Percentiles rank a stretch among this genome's conserved stretches.
phyloP scores from a whole-genome alignment of 1,284 basidiomycete species.

The Trametes polyzona region DNA sequence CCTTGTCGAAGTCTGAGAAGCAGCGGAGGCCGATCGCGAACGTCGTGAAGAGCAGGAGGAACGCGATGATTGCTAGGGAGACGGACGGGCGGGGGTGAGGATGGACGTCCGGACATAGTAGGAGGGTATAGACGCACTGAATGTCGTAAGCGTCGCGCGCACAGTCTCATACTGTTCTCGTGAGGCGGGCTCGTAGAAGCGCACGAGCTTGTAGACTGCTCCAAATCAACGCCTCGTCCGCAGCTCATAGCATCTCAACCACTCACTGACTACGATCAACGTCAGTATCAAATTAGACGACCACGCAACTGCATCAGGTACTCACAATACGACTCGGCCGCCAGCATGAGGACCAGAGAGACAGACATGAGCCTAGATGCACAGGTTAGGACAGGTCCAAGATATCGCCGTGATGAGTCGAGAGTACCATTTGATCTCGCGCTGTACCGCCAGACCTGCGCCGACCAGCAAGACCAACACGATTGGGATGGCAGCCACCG shows the following conservation, averaged over 20 bases:
- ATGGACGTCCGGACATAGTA: background rate
- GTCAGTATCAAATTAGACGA: background rate
- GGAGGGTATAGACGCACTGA: slow-evolving; percentile 61
- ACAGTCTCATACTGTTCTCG: slow-evolving; percentile 63
- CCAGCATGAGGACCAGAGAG: slow-evolving; percentile 73
- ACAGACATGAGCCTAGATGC: slow-evolving; percentile 64
- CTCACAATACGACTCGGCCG: slow-evolving; percentile 75
- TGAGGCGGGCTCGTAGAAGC: slow-evolving; percentile 71
- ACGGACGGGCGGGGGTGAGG: background rate
- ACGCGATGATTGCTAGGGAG: slow-evolving; percentile 66
- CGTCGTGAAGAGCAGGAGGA: slow-evolving; percentile 70
- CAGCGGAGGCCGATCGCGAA: slow-evolving; percentile 78
- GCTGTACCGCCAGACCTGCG: slow-evolving; percentile 70
- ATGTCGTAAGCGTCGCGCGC: slow-evolving; percentile 74
- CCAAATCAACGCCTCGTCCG: background rate
- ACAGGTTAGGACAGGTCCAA: background rate
- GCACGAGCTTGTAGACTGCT: slow-evolving; percentile 78
- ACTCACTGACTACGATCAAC: slow-evolving; percentile 53
- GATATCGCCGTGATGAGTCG: too few species aligned
- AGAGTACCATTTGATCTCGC: slow-evolving; percentile 76
- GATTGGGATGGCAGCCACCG: slow-evolving; percentile 79
- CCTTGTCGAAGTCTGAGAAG: slow-evolving; percentile 79
- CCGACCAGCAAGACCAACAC: slow-evolving; percentile 72
- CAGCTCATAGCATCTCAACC: background rate
- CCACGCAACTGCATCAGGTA: slow-evolving; percentile 12